A percentile compares a stretch with the other conserved stretches of the same genome.
Conservation (phyloP, 352 stramenopile genomes). For the Pythium chondricola region DNA sequence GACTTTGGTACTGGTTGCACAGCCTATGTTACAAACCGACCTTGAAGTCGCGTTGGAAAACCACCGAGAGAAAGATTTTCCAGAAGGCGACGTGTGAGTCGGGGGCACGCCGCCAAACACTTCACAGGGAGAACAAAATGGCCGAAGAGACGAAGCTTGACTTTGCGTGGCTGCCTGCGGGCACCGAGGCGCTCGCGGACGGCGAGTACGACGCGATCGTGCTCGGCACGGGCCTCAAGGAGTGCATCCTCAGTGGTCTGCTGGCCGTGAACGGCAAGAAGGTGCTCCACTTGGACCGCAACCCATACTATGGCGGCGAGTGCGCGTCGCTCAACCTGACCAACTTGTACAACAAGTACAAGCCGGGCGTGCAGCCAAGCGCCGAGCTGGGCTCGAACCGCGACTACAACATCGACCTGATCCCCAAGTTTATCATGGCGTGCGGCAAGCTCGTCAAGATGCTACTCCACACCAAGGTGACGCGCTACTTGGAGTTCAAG, state of each 20-base stretch:
- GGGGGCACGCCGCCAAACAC: too few relatives aligned
- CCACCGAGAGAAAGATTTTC: constrained; percentile 16
- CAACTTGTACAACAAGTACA: constrained; percentile 97
- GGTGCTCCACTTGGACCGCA: constrained; percentile 97
- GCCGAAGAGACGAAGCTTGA: constrained; percentile 65
- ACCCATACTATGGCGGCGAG: constrained; percentile 97
- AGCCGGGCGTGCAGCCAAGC: constrained; percentile 54
- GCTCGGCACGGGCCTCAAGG: constrained; percentile 98
- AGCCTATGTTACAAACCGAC: constrained; percentile 18
- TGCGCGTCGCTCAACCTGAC: constrained; percentile 98
- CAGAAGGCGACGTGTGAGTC: background rate
- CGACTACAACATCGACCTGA: constrained; percentile 99
- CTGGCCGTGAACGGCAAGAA: constrained; percentile 93
- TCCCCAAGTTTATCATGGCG: constrained; percentile 99
- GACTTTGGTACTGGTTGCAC: constrained; percentile 6
- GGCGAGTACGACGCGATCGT: constrained; percentile 99
- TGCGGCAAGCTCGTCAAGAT: constrained; percentile 99
- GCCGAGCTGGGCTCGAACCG: constrained; percentile 92
- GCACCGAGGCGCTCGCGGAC: constrained; percentile 95
- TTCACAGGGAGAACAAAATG: constrained; percentile 26
- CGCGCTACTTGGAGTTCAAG: constrained; percentile 99
- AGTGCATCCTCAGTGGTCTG: constrained; percentile 98
- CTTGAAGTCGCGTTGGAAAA: constrained; percentile 13
- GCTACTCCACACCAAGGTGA: constrained; percentile 96
- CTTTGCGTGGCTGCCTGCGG: constrained; percentile 93